Evolutionary conservation across 176 grass and related monocot genomes (phyloP), one percentile per base, ranked within the genome.

Genomic region (Oryza brachyantha): DNA sequence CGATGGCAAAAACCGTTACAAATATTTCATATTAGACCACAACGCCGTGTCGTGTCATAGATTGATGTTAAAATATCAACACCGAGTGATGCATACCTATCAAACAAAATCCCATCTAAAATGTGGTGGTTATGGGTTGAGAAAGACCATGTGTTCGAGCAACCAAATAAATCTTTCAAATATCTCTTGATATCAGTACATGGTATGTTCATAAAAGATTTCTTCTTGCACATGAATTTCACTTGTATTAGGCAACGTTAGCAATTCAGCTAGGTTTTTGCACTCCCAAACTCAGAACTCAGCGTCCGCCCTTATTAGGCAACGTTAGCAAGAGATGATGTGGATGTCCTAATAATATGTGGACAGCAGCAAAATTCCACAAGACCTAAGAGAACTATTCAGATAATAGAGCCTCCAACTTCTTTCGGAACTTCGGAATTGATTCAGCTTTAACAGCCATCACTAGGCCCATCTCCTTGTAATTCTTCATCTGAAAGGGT

Each of bases 381-480:
- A 36, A 1, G 5, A 26, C 11, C 27, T 25, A 17, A 19, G 13
- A 13, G 19, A 22, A 21, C 70, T 75, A 70, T 79, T 84, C 81
- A 10, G 75, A 75, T 68, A 91, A 3, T 78, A 88, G 38, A 52
- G 54, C 84, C 24, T 81, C 73, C 16, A 97, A 28, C 66, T 90
- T 92, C 48, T 88, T 75, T 10, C 57, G 46, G 32, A 94, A 86
- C 76, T 92, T 90, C 0, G 82, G 84, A 54, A 97, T 68, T 36
- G 50, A 48, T 25, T 91, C 91, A 35, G 94, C 84, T 75, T 88
- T 90, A 7, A 93, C 24, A 59, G 81, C 79, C 94, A 93, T 90
- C 21, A 81, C 91, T 42, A 97, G 27, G 42, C 89, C 94, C 86
- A 91, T 91, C 83, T 93, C 87, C 68, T 32, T 90, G 78, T 93